Percentiles rank a stretch among this genome's conserved stretches.
Evolutionary conservation across 2,329 filamentous ascomycete species (phyloP).

Genomic region (Cladosporium austrohemisphaericum): DNA sequence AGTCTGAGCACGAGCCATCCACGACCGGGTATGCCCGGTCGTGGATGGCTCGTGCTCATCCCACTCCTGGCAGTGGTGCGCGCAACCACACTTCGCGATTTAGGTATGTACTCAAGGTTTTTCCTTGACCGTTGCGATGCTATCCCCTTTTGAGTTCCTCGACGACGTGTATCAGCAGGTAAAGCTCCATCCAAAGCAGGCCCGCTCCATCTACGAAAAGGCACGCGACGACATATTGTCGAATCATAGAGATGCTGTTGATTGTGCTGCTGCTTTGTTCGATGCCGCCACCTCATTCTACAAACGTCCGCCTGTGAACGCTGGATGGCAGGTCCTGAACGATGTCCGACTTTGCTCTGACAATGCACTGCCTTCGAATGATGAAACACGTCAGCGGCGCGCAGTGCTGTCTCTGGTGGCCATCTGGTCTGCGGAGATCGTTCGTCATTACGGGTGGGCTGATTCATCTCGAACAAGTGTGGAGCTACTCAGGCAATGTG

Average conservation of each 20-base stretch:
- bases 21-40: slow-evolving; percentile 2
- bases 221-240: slow-evolving; percentile 1
- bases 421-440: slow-evolving; percentile 5
- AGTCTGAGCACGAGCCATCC: background rate
- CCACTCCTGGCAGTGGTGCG: background rate
- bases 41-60: slow-evolving; percentile 4
- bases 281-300: slow-evolving; percentile 1
- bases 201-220: background rate
- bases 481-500: slow-evolving; percentile 7
- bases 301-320: background rate
- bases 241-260: slow-evolving; percentile 1
- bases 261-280: slow-evolving; percentile 4
- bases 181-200: background rate
- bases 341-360: background rate
- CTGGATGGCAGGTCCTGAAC: background rate
- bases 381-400: background rate
- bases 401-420: background rate
- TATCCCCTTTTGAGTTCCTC: slow-evolving; percentile 1
- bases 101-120: background rate
- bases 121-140: background rate
- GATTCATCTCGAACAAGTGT: slow-evolving; percentile 1
- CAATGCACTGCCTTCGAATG: background rate
- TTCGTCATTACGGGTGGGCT: slow-evolving; percentile 2
- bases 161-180: background rate
- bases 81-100: background rate